These are phyloP conservation scores for Xanthoparmelia taractica DNA, from an alignment of 495 filamentous ascomycete species.

Conservation along the genomic window DNA sequence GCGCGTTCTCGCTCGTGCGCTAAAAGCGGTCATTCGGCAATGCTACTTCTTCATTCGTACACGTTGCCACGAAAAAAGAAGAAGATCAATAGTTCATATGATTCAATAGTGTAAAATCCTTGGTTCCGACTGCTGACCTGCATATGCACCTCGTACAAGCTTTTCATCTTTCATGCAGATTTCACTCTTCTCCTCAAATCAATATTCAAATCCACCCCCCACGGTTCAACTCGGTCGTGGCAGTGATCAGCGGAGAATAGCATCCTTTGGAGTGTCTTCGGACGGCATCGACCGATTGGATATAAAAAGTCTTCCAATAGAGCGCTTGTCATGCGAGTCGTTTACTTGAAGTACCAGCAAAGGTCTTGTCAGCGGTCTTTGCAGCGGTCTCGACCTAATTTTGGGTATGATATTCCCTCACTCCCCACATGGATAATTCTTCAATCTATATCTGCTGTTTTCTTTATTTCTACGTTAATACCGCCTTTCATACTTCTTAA, in stretches of 20 bases:
- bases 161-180: background rate
- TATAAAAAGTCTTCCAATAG: background rate
- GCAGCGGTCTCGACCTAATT: background rate
- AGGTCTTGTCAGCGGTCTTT: background rate
- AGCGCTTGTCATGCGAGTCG: background rate
- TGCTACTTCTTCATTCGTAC: background rate
- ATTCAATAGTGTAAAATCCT: too few relatives aligned
- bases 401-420: background rate
- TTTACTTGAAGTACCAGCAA: background rate
- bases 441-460: background rate
- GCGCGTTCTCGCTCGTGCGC: background rate
- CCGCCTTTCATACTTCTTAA: background rate
- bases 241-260: background rate
- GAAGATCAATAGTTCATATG: too few relatives aligned
- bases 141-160: constrained; percentile 1
- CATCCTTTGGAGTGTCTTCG: background rate
- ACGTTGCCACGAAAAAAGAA: background rate
- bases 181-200: background rate
- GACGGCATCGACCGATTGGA: background rate
- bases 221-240: background rate
- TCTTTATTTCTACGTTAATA: background rate
- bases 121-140: background rate
- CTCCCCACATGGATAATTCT: background rate
- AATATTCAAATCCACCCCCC: background rate
- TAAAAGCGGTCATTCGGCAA: background rate